Evolutionary conservation across 2,329 filamentous ascomycete species (phyloP), one percentile per base, ranked within the genome.

Genomic region (Diplodia scrobiculata): DNA sequence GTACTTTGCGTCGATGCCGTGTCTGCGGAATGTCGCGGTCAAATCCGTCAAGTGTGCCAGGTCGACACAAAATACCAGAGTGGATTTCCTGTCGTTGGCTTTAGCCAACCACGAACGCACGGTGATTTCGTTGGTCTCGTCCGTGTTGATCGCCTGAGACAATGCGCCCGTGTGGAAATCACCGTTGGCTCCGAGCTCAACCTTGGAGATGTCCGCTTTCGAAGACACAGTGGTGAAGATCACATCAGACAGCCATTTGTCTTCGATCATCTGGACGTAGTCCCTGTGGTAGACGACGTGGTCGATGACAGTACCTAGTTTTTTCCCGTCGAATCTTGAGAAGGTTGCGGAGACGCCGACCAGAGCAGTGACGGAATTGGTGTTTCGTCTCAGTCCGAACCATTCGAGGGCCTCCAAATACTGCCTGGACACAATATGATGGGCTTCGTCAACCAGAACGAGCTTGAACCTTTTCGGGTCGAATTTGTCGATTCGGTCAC

Each of bases 241-340:
- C n/a, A 96, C 91, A 74, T 95, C 87, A 0, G 92, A 89, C 13
- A 99, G 84, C 92, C 93, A 98, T 50, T 95, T 92, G 66, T 96
- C 92, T 38, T 88, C 88, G 68, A 97, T 91, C 88, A 91, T 90
- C 69, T 91, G 89, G 34, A 90, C 82, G 69, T 90, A 92, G 72
- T 91, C 88, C 77, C 92, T 95, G 77, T 98, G 94, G 72, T 97
- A 98, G 55, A 97, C 94, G 68, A 98, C 97, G 73, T 96, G 90
- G 72, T 98, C 94, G 71, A 98, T 95, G 36, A 90, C 93, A 13
- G 89, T 83, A 1, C 93, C 93, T 1, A 98, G 82, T 67, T 86
- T 87, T 36, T 96, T 80, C 0, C 94, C 94, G 73, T 98, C 94
- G 67, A 92, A 92, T 55, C 94, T 79, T n/a, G 86, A 87, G 69